Conservation (phyloP, 75 land plant genomes). For the Selaginella moellendorffii region DNA sequence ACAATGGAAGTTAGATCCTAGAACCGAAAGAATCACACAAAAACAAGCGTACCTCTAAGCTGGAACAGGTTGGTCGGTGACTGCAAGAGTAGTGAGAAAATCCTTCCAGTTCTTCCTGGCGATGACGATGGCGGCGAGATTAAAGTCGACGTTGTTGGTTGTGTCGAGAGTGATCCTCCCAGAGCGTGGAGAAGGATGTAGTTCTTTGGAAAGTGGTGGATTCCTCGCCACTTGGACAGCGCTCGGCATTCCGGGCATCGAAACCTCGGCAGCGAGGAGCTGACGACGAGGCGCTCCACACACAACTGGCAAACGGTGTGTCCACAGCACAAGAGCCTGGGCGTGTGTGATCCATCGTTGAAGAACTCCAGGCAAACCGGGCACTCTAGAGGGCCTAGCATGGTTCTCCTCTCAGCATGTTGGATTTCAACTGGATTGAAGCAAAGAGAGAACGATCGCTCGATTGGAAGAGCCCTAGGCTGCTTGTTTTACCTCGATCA, state of each 20-base stretch:
- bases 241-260: slow-evolving; percentile 35
- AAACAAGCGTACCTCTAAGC: not conserved
- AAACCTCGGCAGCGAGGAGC: slow-evolving; percentile 17
- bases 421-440: no score
- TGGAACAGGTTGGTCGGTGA: no score
- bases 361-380: slow-evolving; percentile 38
- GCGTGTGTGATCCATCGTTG: slow-evolving; percentile 18
- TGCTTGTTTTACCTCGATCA: no score
- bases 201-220: slow-evolving; percentile 33
- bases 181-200: slow-evolving; percentile 29
- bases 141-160: not conserved
- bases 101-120: not conserved
- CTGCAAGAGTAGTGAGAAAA: not conserved
- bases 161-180: not conserved
- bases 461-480: no score
- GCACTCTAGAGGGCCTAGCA: no score
- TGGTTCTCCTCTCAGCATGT: no score
- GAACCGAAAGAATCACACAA: not conserved
- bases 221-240: slow-evolving; percentile 29
- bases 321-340: slow-evolving; percentile 31
- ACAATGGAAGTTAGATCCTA: not conserved
- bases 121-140: not conserved
- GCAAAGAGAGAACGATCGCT: no score
- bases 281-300: slow-evolving; percentile 25
- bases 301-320: slow-evolving; percentile 35